Evolutionary conservation across 495 filamentous ascomycete genomes (phyloP), one percentile per base, ranked within the genome.

Genomic region (Penicillium taxi): DNA sequence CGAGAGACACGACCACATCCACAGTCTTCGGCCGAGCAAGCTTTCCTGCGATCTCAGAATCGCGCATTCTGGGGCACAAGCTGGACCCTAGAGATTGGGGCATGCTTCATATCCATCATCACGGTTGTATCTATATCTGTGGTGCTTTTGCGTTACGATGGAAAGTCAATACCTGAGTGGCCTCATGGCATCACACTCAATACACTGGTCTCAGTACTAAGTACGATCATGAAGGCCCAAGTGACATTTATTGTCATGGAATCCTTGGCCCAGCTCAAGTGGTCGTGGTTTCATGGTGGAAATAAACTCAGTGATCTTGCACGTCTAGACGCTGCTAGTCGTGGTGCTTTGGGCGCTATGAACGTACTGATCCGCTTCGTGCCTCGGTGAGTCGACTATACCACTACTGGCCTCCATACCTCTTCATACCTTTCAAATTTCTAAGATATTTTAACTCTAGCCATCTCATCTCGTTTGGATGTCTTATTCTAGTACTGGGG

Each of bases 171-270:
- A 35, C 48, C 61, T 0, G 55, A 63, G 13, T 71, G 63, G 64
- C 66, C 66, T 1, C 46, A 68, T 32, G 52, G 53, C 11, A 64
- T 73, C 23, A 67, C 65, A 1, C 58, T 72, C 26, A 73, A 72
- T 45, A 54, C 69, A 1, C 36, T 73, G 16, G 32, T 74, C 0
- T 69, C 67, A 0, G 51, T 73, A 4, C 39, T 73, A 12, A 55
- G 49, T 7, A 66, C 67, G 2, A 44, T 69, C 9, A 62, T 63
- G 40, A 66, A 66, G 34, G 53, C 61, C 5, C 59, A 67, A 5
- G 53, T 73, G 48, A 44, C 55, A 1, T 56, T 64, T 12, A 51
- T 60, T 7, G 38, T 72, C 35, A 55, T 49, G 2, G 61, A 66
- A 33, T 59, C 52, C 6, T 30, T 74, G 13, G 54, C 55, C 1